phyloP scores from a whole-genome alignment of 306 rosid genomes.

The Lablab purpureus region DNA sequence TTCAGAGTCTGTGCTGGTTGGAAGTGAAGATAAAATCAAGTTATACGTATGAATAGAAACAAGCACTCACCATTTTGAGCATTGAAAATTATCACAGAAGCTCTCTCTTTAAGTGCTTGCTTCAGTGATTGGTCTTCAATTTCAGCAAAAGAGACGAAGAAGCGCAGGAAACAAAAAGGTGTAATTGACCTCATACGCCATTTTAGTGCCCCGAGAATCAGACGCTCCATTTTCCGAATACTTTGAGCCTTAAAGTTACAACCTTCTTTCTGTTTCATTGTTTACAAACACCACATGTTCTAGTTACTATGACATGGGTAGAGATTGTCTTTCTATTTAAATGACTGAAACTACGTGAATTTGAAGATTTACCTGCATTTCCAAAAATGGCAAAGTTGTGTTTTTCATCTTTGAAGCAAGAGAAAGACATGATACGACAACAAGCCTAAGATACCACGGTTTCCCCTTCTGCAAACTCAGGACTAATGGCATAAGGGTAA shows the following conservation, averaged over 20 bases:
- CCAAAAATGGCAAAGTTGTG: constrained; percentile 51
- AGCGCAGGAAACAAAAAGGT: constrained; percentile 73
- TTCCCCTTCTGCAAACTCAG: constrained; percentile 57
- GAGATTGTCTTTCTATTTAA: not conserved
- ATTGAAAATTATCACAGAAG: constrained; percentile 67
- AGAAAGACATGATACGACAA: constrained; percentile 63
- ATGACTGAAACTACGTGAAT: not conserved
- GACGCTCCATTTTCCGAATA: constrained; percentile 69
- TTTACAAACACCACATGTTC: not conserved
- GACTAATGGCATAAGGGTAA: constrained; percentile 9
- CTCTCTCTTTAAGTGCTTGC: constrained; percentile 61
- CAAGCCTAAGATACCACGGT: constrained; percentile 66
- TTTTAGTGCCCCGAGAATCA: constrained; percentile 66
- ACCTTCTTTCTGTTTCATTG: constrained; percentile 61
- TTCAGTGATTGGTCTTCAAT: constrained; percentile 52
- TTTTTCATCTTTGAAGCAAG: constrained; percentile 79
- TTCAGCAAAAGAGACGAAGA: constrained; percentile 59
- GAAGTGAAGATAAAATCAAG: constrained; percentile 3
- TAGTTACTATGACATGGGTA: not conserved
- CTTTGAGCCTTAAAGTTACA: constrained; percentile 57
- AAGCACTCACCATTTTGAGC: constrained; percentile 62
- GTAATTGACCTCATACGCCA: constrained; percentile 87
- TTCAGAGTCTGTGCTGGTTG: constrained; percentile 1
- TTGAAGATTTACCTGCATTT: constrained; percentile 56
- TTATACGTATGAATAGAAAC: constrained; percentile 1